These are phyloP conservation scores for Penicillium hordei DNA, from an alignment of 2,329 filamentous ascomycete genomes.

Conservation along the genomic window DNA sequence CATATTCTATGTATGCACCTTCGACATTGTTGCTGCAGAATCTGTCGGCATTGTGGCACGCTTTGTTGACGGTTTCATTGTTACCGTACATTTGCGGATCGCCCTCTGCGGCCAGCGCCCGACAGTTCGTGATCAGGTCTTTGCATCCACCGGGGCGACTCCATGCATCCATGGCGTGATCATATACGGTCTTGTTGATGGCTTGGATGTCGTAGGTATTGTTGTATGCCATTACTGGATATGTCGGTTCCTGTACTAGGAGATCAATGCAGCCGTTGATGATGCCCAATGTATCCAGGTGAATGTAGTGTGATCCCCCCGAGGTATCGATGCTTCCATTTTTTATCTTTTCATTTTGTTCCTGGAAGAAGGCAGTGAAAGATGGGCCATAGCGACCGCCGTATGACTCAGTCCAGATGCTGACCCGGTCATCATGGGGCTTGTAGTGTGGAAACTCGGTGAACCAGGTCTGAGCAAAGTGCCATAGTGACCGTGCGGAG, in stretches of 20 bases:
- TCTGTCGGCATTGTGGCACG: constrained; percentile 47
- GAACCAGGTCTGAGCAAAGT: constrained; percentile 63
- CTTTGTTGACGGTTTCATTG: constrained; percentile 47
- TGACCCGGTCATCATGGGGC: constrained; percentile 54
- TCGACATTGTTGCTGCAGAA: constrained; percentile 50
- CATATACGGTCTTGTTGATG: constrained; percentile 51
- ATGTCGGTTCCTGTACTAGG: constrained; percentile 49
- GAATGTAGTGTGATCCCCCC: constrained; percentile 37
- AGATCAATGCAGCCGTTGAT: constrained; percentile 59
- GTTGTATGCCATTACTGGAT: constrained; percentile 55
- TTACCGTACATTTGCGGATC: constrained; percentile 53
- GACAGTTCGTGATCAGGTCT: constrained; percentile 55
- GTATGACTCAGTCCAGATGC: constrained; percentile 49
- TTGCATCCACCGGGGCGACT: constrained; percentile 52
- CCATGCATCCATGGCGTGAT: constrained; percentile 48
- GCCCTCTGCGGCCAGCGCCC: constrained; percentile 45
- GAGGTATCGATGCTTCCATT: constrained; percentile 30
- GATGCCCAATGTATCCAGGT: constrained; percentile 55
- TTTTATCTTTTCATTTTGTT: constrained; percentile 44
- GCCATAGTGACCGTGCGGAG: constrained; percentile 58
- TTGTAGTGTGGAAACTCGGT: constrained; percentile 63
- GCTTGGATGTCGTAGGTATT: constrained; percentile 60
- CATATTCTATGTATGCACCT: constrained; percentile 43
- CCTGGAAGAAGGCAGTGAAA: constrained; percentile 42
- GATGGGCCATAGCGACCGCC: constrained; percentile 48